Conservation (phyloP, 768 basidiomycete species). For the Russula ochroleuca region DNA sequence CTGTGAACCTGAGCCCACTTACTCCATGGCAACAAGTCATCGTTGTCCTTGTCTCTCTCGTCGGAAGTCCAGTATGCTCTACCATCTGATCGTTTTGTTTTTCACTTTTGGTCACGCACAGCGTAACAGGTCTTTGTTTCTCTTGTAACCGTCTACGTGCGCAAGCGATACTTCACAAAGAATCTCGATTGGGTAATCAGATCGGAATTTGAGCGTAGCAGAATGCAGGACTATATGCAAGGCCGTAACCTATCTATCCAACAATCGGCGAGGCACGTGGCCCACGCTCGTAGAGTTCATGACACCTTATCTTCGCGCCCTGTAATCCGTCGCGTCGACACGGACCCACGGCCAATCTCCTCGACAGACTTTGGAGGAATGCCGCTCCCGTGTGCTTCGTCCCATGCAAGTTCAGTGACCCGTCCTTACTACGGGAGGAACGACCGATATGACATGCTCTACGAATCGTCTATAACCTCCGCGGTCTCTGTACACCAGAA, state of each 20-base stretch:
- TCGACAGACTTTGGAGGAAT: not conserved
- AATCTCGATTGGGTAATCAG: slow-evolving; percentile 11
- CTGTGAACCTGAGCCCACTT: slow-evolving; percentile 33
- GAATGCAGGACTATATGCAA: not conserved
- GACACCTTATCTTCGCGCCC: not conserved
- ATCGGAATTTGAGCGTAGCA: slow-evolving; percentile 28
- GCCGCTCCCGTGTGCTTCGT: too few relatives aligned
- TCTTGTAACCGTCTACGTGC: slow-evolving; percentile 40
- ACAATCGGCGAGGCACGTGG: not conserved
- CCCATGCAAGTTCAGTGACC: not conserved
- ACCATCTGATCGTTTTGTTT: not conserved
- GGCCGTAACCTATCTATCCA: not conserved
- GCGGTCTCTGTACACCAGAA: not conserved
- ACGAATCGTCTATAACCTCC: not conserved
- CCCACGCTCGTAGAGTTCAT: not conserved
- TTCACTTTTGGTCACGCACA: slow-evolving; percentile 2
- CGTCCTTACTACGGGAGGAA: not conserved
- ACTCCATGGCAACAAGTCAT: slow-evolving; percentile 34
- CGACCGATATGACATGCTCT: not conserved
- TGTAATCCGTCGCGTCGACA: slow-evolving; percentile 3
- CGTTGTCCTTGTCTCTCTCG: slow-evolving; percentile 30
- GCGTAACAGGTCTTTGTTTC: slow-evolving; percentile 36
- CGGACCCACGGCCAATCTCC: not conserved
- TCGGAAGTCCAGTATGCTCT: slow-evolving; percentile 30
- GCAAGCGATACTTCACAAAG: slow-evolving; percentile 31